Percentiles rank a stretch among this genome's conserved stretches.
Conservation (phyloP, 495 filamentous ascomycete genomes). For the Corynascus novoguineensis region DNA sequence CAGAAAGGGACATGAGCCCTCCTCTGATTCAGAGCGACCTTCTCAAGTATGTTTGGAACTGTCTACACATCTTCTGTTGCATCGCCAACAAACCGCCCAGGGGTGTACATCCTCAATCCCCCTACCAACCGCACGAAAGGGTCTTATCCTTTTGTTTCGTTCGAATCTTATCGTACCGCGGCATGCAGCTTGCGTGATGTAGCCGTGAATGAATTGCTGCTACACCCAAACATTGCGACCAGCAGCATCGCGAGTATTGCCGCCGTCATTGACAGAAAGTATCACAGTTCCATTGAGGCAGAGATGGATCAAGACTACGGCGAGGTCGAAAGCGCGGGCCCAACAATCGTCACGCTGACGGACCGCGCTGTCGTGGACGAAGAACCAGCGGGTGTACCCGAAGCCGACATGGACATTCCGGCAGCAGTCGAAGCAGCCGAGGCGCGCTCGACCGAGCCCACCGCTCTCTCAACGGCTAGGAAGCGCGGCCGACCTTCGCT, state of each 20-base stretch:
- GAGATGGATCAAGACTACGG: background rate
- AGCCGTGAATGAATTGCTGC: background rate
- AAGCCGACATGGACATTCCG: conserved; percentile 5
- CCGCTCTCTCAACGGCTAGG: conserved; percentile 7
- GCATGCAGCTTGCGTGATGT: background rate
- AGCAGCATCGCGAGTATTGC: background rate
- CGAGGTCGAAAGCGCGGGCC: background rate
- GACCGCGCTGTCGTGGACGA: conserved; percentile 6
- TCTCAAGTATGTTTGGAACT: conserved; percentile 18
- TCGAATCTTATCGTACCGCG: background rate
- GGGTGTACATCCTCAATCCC: background rate
- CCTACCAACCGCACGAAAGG: background rate
- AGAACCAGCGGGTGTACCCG: background rate
- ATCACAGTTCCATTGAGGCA: conserved; percentile 10
- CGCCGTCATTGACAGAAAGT: background rate
- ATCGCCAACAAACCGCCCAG: background rate
- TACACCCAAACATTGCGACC: too few relatives aligned
- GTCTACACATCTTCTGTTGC: background rate
- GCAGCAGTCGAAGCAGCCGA: conserved; percentile 3
- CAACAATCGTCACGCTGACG: conserved; percentile 22
- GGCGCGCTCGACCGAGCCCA: background rate
- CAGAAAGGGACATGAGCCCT: conserved; percentile 7
- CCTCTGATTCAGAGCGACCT: conserved; percentile 26
- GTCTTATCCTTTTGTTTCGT: background rate
- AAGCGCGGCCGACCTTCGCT: conserved; percentile 24